phyloP scores from a whole-genome alignment of 192 early-diverging fungal genomes.

The Spizellomyces punctatus region DNA sequence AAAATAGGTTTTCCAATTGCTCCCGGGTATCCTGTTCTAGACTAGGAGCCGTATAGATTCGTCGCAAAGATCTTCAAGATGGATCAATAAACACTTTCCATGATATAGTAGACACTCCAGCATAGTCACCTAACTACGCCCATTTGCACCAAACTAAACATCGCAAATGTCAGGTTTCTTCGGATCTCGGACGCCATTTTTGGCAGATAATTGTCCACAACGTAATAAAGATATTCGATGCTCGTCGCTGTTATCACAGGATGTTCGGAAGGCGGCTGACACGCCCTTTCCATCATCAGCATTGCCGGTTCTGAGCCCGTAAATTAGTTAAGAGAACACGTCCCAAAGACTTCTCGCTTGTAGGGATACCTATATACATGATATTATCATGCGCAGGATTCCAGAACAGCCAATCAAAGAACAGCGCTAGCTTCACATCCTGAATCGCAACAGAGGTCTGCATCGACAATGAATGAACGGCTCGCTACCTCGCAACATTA shows the following conservation, averaged over 20 bases:
- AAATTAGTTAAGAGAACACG: no score
- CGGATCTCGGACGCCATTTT: not conserved
- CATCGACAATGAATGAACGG: not conserved
- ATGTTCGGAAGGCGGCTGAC: not conserved
- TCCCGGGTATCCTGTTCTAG: not conserved
- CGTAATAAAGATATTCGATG: constrained; percentile 13
- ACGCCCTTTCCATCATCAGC: constrained; percentile 19
- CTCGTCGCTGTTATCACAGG: not conserved
- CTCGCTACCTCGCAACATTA: not conserved
- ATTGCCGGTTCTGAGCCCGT: constrained; percentile 20
- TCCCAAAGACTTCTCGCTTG: not conserved
- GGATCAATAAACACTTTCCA: not conserved
- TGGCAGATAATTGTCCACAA: constrained; percentile 9
- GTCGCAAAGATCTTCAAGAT: not conserved
- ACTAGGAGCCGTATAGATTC: not conserved
- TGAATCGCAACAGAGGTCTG: constrained; percentile 15
- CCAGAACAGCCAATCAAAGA: constrained; percentile 28
- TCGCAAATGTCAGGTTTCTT: constrained; percentile 9
- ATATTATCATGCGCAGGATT: constrained; percentile 23
- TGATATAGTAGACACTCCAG: not conserved
- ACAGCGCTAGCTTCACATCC: constrained; percentile 17
- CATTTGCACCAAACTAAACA: constrained; percentile 8
- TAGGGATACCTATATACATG: constrained; percentile 25
- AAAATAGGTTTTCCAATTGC: constrained; percentile 15
- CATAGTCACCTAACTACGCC: constrained; percentile 5